Evolutionary conservation across 2,329 filamentous ascomycete species (phyloP).

Genomic region (Mycogone perniciosa): DNA sequence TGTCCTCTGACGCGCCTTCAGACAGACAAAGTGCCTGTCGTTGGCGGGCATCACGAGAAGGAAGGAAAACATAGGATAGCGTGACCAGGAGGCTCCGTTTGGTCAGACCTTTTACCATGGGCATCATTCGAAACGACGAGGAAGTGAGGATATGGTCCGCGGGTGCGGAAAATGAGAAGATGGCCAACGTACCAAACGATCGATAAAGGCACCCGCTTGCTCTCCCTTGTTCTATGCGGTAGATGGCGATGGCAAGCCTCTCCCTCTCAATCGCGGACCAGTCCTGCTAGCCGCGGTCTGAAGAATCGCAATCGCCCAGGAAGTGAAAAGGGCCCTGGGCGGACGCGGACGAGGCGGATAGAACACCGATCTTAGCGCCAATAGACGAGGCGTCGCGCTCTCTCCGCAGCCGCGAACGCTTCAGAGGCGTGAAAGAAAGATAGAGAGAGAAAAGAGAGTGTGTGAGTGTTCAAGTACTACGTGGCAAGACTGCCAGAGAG

Average conservation of each 20-base stretch:
- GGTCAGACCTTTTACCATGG: constrained; percentile 61
- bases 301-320: background rate
- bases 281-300: background rate
- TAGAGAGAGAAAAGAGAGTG: too few species aligned
- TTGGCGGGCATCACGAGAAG: background rate
- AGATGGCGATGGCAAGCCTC: too few species aligned
- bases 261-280: background rate
- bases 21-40: constrained; percentile 6
- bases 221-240: too few species aligned
- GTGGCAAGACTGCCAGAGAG: too few species aligned
- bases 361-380: too few species aligned
- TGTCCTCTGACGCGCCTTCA: background rate
- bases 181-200: background rate
- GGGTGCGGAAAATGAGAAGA: background rate
- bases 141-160: background rate
- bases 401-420: too few species aligned
- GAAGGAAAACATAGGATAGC: constrained; percentile 19
- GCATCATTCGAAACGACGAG: constrained; percentile 42
- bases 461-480: too few species aligned
- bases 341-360: too few species aligned
- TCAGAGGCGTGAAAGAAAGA: too few species aligned
- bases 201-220: background rate
- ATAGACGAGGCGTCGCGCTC: too few species aligned
- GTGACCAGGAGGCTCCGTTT: constrained; percentile 42
- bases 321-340: background rate